phyloP scores from a whole-genome alignment of 352 stramenopile genomes.

The Phytopythium sindhum region DNA sequence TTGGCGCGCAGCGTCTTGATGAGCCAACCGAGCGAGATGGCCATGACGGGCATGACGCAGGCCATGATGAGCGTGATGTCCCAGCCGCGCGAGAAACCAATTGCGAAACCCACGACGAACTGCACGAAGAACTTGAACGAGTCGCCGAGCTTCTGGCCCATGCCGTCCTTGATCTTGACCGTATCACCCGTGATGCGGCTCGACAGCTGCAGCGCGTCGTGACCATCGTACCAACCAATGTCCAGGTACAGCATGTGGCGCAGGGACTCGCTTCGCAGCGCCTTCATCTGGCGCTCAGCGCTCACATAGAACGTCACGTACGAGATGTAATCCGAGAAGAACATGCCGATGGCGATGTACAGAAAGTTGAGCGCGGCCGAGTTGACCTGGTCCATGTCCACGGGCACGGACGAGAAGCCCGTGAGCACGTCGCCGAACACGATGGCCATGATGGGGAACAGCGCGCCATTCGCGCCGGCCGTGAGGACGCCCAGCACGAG shows the following conservation, averaged over 20 bases:
- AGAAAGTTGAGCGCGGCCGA: slow-evolving; percentile 27
- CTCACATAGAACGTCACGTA: slow-evolving; percentile 29
- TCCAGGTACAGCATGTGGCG: slow-evolving; percentile 49
- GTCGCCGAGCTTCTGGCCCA: slow-evolving; percentile 52
- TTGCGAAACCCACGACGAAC: slow-evolving; percentile 38
- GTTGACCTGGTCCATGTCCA: slow-evolving; percentile 32
- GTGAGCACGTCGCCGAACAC: slow-evolving; percentile 36
- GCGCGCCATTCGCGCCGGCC: slow-evolving; percentile 25
- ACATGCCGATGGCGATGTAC: slow-evolving; percentile 28
- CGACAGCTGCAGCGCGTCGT: slow-evolving; percentile 40
- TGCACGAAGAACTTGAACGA: slow-evolving; percentile 27
- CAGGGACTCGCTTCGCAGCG: slow-evolving; percentile 25
- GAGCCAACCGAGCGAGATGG: slow-evolving; percentile 28
- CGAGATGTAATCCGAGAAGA: slow-evolving; percentile 28
- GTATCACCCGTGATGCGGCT: slow-evolving; percentile 42
- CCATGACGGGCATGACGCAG: slow-evolving; percentile 41
- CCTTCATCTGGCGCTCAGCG: slow-evolving; percentile 46
- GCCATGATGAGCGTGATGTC: slow-evolving; percentile 46
- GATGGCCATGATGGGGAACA: slow-evolving; percentile 43
- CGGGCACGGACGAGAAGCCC: slow-evolving; percentile 19
- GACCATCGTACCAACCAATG: slow-evolving; percentile 48
- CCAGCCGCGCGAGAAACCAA: slow-evolving; percentile 46
- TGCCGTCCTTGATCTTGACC: slow-evolving; percentile 55
- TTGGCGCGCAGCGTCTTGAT: slow-evolving; percentile 21
- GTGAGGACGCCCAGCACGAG: slow-evolving; percentile 23